Conservation (phyloP, 495 filamentous ascomycete species). For the Eremomyces bilateralis region DNA sequence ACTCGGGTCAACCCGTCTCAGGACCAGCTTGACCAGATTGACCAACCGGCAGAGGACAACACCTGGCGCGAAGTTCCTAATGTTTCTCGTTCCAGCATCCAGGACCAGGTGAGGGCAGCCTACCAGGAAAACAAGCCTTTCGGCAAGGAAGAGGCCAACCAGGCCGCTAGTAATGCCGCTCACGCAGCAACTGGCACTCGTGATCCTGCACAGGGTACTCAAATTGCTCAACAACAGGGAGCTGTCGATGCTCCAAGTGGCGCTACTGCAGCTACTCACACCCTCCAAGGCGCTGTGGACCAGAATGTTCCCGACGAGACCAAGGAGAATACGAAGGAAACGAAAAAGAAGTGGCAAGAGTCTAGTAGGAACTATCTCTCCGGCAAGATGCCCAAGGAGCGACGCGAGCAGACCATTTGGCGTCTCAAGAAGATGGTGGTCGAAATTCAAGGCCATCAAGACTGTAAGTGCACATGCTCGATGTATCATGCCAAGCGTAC, state of each 20-base stretch:
- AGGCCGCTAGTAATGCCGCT: constrained; percentile 32
- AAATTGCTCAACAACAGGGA: constrained; percentile 23
- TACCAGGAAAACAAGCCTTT: constrained; percentile 40
- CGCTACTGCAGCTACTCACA: constrained; percentile 24
- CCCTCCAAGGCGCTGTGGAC: constrained; percentile 26
- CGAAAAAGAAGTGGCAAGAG: constrained; percentile 24
- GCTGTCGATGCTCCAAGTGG: constrained; percentile 28
- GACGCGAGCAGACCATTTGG: constrained; percentile 80
- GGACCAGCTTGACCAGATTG: constrained; percentile 56
- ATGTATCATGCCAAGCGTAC: not conserved
- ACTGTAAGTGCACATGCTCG: constrained; percentile 35
- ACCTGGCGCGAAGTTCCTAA: constrained; percentile 83
- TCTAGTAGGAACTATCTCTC: constrained; percentile 50
- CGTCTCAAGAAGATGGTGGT: constrained; percentile 95
- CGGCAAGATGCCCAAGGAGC: constrained; percentile 77
- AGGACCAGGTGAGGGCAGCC: constrained; percentile 36
- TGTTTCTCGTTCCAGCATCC: constrained; percentile 47
- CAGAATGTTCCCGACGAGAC: constrained; percentile 37
- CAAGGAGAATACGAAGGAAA: constrained; percentile 34
- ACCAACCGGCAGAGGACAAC: constrained; percentile 68
- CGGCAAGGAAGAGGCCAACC: constrained; percentile 29
- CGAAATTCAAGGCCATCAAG: constrained; percentile 81
- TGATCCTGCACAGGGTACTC: constrained; percentile 26
- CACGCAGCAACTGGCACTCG: constrained; percentile 30
- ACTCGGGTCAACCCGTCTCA: constrained; percentile 53